Conservation (phyloP, 306 rosid species). For the Inga oerstediana region DNA sequence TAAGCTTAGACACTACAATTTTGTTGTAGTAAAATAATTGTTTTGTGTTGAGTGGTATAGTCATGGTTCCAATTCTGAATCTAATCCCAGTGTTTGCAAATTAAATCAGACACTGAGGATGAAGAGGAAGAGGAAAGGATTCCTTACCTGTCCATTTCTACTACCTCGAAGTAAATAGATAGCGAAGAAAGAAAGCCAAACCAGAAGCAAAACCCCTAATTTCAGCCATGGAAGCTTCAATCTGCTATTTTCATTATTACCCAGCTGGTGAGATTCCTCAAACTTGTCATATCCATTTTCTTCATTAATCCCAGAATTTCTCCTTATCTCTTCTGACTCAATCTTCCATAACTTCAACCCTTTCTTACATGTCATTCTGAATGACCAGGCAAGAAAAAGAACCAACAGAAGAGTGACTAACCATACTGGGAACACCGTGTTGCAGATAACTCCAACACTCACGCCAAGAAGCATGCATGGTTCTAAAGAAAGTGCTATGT, state of each 20-base stretch:
- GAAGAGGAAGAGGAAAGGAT: background rate
- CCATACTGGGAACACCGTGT: slow-evolving; percentile 86
- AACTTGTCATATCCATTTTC: slow-evolving; percentile 42
- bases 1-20: background rate
- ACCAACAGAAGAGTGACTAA: slow-evolving; percentile 68
- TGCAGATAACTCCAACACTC: slow-evolving; percentile 88
- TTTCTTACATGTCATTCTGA: slow-evolving; percentile 65
- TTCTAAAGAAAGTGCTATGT: slow-evolving; percentile 73
- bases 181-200: slow-evolving; percentile 78
- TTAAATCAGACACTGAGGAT: background rate
- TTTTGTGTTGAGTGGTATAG: background rate
- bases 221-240: slow-evolving; percentile 68
- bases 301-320: slow-evolving; percentile 25
- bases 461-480: slow-evolving; percentile 88
- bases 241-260: slow-evolving; percentile 21
- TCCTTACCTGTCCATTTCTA: slow-evolving; percentile 60
- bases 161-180: slow-evolving; percentile 79
- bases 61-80: background rate
- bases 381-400: slow-evolving; percentile 80
- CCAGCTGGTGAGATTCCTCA: slow-evolving; percentile 51
- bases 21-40: background rate
- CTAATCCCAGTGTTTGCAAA: background rate
- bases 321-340: slow-evolving; percentile 48
- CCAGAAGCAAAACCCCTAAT: slow-evolving; percentile 60
- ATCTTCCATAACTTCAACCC: slow-evolving; percentile 59